Evolutionary conservation across 208 protist genomes (phyloP).

Genomic region (Acanthamoeba castellanii): DNA sequence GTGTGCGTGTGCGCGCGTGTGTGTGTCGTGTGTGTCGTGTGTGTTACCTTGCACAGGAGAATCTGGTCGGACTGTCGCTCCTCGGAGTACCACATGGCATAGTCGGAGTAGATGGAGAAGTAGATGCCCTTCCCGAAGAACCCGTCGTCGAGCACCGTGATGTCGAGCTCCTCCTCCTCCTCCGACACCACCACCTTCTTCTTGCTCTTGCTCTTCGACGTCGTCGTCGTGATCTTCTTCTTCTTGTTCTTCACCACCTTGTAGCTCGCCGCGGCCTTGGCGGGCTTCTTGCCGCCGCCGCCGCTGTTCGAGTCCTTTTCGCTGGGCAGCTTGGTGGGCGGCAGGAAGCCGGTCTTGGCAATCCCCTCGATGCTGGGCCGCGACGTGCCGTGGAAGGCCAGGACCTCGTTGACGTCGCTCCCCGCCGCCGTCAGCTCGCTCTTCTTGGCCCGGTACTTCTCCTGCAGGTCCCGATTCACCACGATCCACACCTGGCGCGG

Average conservation of each 20-base stretch:
- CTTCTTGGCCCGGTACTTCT: constrained; percentile 6
- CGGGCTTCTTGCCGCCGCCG: too few relatives aligned
- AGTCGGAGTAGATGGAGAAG: constrained; percentile 76
- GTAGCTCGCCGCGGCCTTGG: neutral
- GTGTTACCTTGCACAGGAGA: constrained; percentile 67
- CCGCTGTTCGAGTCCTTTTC: neutral
- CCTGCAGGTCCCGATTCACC: constrained; percentile 69
- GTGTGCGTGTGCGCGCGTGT: too few relatives aligned
- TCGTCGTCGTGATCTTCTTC: constrained; percentile 3
- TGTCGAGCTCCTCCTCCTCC: neutral
- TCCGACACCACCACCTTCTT: neutral
- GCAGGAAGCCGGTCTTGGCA: constrained; percentile 73
- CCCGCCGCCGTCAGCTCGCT: neutral
- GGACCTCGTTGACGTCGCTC: constrained; percentile 48
- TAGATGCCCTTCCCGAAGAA: constrained; percentile 76
- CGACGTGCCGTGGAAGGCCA: constrained; percentile 62
- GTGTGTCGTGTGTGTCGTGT: too few relatives aligned
- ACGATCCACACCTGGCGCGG: constrained; percentile 47
- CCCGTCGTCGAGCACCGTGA: constrained; percentile 71
- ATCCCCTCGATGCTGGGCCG: constrained; percentile 25
- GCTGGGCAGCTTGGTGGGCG: constrained; percentile 66
- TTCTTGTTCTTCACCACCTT: constrained; percentile 39
- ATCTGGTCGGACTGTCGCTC: constrained; percentile 69
- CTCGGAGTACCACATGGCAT: constrained; percentile 75
- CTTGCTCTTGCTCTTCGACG: neutral